Base-by-base conservation (phyloP, 2,329 filamentous ascomycete genomes). In the Cladosporium sp. region DNA sequence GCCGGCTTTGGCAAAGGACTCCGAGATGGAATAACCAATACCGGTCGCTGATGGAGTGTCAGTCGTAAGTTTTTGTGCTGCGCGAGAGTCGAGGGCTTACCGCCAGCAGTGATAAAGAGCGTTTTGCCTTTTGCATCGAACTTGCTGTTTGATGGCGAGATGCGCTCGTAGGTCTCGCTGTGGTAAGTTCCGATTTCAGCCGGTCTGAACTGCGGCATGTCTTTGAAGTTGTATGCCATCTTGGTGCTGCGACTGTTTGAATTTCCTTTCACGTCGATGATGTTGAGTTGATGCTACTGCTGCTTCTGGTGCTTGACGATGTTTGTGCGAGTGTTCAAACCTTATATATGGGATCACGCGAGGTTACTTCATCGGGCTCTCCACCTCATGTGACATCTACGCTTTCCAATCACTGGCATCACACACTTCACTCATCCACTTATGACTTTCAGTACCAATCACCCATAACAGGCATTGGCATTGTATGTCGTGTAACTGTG, bases 71-170 rank as follows among this genome's bases (percentile, higher is more conserved):
- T 14, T 36, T 34, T 12, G 30, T 5, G 7, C 30, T 37, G n/a
- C 14, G 2, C 4, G 17, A 22, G 12, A 3, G 15, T 25, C 6
- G 42, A 38, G 34, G 6, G 17, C 20, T 15, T 49, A 56, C 54
- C 54, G 3, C 66, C 65, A 38, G 64, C 66, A 30, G 65, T 67
- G 45, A 70, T 59, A 17, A 70, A 57, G 12, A 68, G 56, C 6
- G 64, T 64, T 60, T 68, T 69, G 39, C 61, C 65, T 22, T 58
- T 54, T 51, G 59, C 65, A 34, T 67, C 58, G 58, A 67, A 69
- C n/a, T 55, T 45, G 38, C 59, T 59, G 3, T 60, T 61, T 14
- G 58, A 50, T 5, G 61, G 59, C 9, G 65, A 49, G 38, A 68
- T 63, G 14, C 66, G 65, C 20, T 65, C 56, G 55, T 65, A 67